Conservation (phyloP, 228 moss, liverwort and hornwort genomes). For the Sphagnum magellanicum region DNA sequence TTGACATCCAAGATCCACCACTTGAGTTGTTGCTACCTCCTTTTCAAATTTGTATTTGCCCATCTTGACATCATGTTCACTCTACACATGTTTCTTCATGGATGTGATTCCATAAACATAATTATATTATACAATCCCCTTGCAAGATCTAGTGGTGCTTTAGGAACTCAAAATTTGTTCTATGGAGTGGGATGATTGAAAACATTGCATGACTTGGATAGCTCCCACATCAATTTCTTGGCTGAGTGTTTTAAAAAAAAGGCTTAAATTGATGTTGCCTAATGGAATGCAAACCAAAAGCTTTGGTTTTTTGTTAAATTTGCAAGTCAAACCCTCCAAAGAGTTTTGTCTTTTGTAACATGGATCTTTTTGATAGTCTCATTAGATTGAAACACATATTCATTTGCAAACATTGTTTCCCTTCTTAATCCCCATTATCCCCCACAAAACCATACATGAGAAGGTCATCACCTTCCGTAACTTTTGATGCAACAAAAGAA, state of each 20-base stretch:
- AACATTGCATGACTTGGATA: background rate
- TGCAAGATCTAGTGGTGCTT: background rate
- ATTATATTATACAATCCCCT: background rate
- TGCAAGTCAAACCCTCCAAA: too few species aligned
- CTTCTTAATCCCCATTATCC: too few species aligned
- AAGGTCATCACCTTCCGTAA: too few species aligned
- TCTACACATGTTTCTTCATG: background rate
- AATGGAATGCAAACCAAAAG: background rate
- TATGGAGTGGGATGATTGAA: background rate
- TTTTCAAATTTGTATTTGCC: background rate
- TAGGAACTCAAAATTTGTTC: background rate
- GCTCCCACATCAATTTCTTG: background rate
- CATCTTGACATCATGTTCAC: background rate
- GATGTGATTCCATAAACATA: background rate
- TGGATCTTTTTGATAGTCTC: too few species aligned
- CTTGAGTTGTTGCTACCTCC: too few species aligned
- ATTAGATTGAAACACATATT: too few species aligned
- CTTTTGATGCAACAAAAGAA: too few species aligned
- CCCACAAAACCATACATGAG: too few species aligned
- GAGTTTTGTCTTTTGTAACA: too few species aligned
- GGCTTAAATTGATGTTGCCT: background rate
- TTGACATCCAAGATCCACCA: background rate
- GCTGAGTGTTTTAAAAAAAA: background rate
- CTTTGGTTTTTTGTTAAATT: too few species aligned
- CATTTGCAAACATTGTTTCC: too few species aligned